phyloP scores from a whole-genome alignment of 129 eudicot species.

The Flaveria bidentis region DNA sequence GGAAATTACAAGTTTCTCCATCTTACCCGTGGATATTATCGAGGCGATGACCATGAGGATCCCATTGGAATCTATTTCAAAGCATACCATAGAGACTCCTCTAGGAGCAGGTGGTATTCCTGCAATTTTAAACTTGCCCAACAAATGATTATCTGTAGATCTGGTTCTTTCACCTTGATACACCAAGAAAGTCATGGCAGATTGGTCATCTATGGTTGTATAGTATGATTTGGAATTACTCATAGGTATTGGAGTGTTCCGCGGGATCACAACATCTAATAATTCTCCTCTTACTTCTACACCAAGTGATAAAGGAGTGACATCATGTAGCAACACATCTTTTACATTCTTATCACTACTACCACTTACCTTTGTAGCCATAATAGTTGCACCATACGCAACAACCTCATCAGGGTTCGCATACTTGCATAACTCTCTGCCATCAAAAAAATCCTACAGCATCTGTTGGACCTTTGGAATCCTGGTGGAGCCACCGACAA shows the following conservation, averaged over 20 bases:
- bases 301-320: neutral
- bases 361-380: too few species aligned
- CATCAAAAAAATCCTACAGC: neutral
- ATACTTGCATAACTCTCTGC: neutral
- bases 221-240: neutral
- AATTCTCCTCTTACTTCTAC: neutral
- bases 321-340: neutral
- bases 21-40: neutral
- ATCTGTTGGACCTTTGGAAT: neutral
- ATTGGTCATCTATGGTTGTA: neutral
- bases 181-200: neutral
- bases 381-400: slow-evolving; percentile 6
- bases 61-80: neutral
- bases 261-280: neutral
- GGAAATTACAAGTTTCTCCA: neutral
- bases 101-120: neutral
- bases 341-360: neutral
- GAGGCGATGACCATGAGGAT: neutral
- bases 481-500: slow-evolving; percentile 8
- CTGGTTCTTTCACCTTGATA: neutral
- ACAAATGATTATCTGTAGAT: neutral
- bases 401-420: slow-evolving; percentile 15
- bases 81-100: neutral
- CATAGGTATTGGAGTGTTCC: neutral
- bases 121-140: neutral